A percentile compares a stretch with the other conserved stretches of the same genome.
Evolutionary conservation across 2,329 filamentous ascomycete genomes (phyloP).

Genomic region (Ampelomyces quisqualis): DNA sequence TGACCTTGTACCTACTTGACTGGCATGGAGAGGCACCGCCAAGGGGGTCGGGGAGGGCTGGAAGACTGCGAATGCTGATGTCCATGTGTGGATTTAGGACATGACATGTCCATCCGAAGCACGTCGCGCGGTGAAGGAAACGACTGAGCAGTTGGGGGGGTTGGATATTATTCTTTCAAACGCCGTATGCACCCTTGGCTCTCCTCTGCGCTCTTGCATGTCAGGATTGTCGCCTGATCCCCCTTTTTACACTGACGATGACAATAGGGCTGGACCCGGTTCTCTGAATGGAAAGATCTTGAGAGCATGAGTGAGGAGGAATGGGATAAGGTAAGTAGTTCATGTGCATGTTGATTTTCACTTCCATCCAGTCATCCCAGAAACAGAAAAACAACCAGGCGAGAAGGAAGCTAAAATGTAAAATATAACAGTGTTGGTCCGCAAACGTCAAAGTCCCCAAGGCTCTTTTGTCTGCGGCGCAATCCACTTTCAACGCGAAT

Average conservation of each 20-base stretch:
- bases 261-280: conserved; percentile 64
- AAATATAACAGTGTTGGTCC: conserved; percentile 63
- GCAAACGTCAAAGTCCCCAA: conserved; percentile 59
- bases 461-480: conserved; percentile 57
- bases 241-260: no score
- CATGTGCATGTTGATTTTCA: conserved; percentile 2
- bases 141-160: conserved; percentile 62
- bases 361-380: no score
- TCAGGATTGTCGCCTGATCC: no score
- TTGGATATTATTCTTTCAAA: conserved; percentile 80
- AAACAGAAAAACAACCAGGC: no score
- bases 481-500: conserved; percentile 61
- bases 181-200: conserved; percentile 51
- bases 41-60: background rate
- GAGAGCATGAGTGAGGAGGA: conserved; percentile 61
- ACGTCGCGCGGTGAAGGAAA: conserved; percentile 58
- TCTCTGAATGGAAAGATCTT: conserved; percentile 59
- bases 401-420: no score
- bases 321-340: conserved; percentile 58
- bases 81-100: conserved; percentile 49
- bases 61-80: background rate
- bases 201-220: no score
- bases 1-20: background rate
- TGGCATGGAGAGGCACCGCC: background rate
- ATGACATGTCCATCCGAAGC: conserved; percentile 62